Base-by-base conservation (phyloP, 805 yeast species). In the Suhomyces tanzawaensis region DNA sequence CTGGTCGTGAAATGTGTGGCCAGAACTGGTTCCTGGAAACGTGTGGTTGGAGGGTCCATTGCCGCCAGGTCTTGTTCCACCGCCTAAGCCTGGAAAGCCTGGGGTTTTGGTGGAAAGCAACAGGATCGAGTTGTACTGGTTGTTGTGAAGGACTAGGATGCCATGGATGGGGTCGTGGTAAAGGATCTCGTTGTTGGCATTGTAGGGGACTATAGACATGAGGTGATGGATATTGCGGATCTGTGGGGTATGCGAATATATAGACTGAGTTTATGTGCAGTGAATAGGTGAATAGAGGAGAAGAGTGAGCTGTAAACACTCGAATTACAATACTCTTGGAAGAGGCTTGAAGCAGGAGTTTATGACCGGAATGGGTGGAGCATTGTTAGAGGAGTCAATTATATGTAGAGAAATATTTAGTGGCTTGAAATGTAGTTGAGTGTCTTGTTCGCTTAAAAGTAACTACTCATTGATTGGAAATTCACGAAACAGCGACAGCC, bases 131-230 rank as follows among this genome's bases (percentile, higher is more conserved):
- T 62, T 60, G 12, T 58, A 50, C 29, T 53, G 57, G 41, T 53
- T 55, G 48, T 65, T 56, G 35, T 62, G 69, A 2, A 65, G 42
- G 4, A 65, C 69, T 25, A 65, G 45, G 21, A 65, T 50, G 16
- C 66, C 64, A 30, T 59, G 56, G 24, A 46, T 43, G 14, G 68
- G 66, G 36, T 65, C 68, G 34, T 65, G 68, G 42, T 58, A 63
- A 4, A 65, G 59, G 27, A 65, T 46, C 32, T 55, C 53, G 36
- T 53, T 57, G 27, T 50, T 51, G 14, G 53, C 34, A 39, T 64
- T 55, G 48, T 65, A 65, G 2, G 71, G 70, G 23, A 65, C 66
- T 19, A 65, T 53, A 9, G 71, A 65, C 71, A 65, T 65, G 25
- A 19, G 8, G 7, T 8, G 33, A 18, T 30, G 13, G 14, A 30